Conservation (phyloP, 345 rosid genomes). For the Cardiospermum halicacabum region DNA sequence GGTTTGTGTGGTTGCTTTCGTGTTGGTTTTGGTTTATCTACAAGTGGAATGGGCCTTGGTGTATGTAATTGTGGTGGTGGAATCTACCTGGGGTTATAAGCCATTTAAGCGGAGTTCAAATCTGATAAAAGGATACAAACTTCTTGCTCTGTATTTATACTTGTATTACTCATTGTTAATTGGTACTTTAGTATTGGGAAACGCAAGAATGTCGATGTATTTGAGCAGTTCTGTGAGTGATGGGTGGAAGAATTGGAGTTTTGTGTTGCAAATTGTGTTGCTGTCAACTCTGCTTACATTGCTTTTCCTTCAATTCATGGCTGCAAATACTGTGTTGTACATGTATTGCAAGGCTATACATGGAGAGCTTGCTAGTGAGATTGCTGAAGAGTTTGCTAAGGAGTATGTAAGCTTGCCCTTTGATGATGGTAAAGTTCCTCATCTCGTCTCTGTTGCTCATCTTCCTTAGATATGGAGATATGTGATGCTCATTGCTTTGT, state of each 20-base stretch:
- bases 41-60: slow-evolving; percentile 49
- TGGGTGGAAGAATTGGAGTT: slow-evolving; percentile 40
- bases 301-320: slow-evolving; percentile 34
- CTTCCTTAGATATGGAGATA: slow-evolving; percentile 6
- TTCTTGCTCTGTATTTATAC: slow-evolving; percentile 33
- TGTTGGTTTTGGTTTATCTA: slow-evolving; percentile 23
- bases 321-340: slow-evolving; percentile 55
- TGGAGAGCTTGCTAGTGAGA: slow-evolving; percentile 70
- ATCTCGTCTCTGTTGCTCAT: slow-evolving; percentile 43
- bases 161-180: slow-evolving; percentile 23
- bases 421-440: slow-evolving; percentile 67
- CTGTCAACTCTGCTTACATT: slow-evolving; percentile 31
- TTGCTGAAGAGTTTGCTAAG: slow-evolving; percentile 63
- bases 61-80: slow-evolving; percentile 52
- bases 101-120: slow-evolving; percentile 55
- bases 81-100: slow-evolving; percentile 57
- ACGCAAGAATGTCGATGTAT: slow-evolving; percentile 11
- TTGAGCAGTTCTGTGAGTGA: slow-evolving; percentile 12
- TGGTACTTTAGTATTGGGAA: slow-evolving; percentile 28
- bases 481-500: background rate
- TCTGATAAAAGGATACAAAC: slow-evolving; percentile 45
- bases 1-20: slow-evolving; percentile 11
- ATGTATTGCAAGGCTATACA: slow-evolving; percentile 62
- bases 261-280: slow-evolving; percentile 42
- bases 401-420: slow-evolving; percentile 75